These are phyloP conservation scores for Vanrija pseudolonga DNA, from an alignment of 1,284 basidiomycete genomes.

Conservation along the genomic window DNA sequence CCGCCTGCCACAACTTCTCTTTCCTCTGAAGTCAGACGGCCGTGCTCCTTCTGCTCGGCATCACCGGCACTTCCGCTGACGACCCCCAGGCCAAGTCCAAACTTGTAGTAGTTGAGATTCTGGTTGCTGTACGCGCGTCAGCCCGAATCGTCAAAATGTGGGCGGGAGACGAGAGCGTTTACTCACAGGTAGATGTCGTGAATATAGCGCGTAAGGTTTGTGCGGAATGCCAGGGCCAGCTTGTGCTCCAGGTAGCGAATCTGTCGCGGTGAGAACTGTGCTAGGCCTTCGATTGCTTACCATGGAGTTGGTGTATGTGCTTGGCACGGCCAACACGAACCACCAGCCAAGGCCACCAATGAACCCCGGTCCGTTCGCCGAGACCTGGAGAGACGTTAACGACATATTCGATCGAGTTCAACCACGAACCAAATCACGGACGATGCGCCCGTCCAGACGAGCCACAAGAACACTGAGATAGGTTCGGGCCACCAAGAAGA, in stretches of 20 bases:
- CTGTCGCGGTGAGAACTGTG: constrained; percentile 48
- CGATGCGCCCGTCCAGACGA: constrained; percentile 82
- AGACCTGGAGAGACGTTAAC: constrained; percentile 54
- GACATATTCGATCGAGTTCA: neutral
- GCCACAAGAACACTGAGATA: constrained; percentile 84
- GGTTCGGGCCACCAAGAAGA: constrained; percentile 82
- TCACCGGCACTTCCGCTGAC: constrained; percentile 4
- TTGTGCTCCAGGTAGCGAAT: constrained; percentile 89
- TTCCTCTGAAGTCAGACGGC: neutral
- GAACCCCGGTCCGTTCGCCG: constrained; percentile 81
- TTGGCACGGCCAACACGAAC: constrained; percentile 87
- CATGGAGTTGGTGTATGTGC: constrained; percentile 95
- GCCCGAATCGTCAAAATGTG: neutral
- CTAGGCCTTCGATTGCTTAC: constrained; percentile 47
- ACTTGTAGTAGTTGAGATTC: constrained; percentile 56
- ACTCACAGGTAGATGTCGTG: constrained; percentile 84
- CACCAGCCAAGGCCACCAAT: constrained; percentile 76
- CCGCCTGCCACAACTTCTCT: constrained; percentile 54
- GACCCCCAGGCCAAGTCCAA: constrained; percentile 49
- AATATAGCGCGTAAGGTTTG: constrained; percentile 82
- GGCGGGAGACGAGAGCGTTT: neutral
- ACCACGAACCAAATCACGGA: constrained; percentile 68
- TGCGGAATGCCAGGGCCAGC: constrained; percentile 77
- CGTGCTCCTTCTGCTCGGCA: too few relatives aligned
- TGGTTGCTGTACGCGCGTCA: constrained; percentile 35